Evolutionary conservation across 83 land plant species (phyloP).

Genomic region (Thuja plicata): DNA sequence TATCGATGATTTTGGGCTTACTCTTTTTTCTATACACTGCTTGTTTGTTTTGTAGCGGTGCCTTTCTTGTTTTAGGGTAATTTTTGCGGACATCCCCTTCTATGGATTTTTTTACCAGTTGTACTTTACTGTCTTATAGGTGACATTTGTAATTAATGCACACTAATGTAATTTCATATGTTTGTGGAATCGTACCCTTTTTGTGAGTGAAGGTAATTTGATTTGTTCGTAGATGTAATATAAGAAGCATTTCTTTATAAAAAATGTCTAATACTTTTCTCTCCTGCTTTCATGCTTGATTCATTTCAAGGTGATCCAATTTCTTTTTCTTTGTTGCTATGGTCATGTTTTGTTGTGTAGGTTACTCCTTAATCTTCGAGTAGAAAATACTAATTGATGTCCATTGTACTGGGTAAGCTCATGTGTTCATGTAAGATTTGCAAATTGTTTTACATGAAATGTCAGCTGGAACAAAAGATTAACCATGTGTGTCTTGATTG

Average conservation of each 20-base stretch:
- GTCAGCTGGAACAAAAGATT: background rate
- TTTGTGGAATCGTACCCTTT: background rate
- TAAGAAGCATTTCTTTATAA: background rate
- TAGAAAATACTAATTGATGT: background rate
- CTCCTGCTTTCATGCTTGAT: too few relatives aligned
- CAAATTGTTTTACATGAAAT: background rate
- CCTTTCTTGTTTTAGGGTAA: background rate
- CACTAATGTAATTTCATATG: too few relatives aligned
- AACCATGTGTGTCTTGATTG: background rate
- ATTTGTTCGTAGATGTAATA: background rate
- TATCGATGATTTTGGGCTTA: background rate
- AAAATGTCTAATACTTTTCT: too few relatives aligned
- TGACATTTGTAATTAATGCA: too few relatives aligned
- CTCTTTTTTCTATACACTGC: background rate
- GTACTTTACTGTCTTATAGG: background rate
- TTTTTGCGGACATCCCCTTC: background rate
- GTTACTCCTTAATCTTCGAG: background rate
- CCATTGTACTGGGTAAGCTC: background rate
- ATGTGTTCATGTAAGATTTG: background rate
- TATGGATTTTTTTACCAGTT: too few relatives aligned
- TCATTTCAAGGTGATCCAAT: background rate
- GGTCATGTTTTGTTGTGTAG: background rate
- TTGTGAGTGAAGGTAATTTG: background rate
- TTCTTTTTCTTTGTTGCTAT: background rate
- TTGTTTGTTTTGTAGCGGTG: background rate